phyloP scores from a whole-genome alignment of 176 grass and related monocot species.

The Aegilops umbellulata region DNA sequence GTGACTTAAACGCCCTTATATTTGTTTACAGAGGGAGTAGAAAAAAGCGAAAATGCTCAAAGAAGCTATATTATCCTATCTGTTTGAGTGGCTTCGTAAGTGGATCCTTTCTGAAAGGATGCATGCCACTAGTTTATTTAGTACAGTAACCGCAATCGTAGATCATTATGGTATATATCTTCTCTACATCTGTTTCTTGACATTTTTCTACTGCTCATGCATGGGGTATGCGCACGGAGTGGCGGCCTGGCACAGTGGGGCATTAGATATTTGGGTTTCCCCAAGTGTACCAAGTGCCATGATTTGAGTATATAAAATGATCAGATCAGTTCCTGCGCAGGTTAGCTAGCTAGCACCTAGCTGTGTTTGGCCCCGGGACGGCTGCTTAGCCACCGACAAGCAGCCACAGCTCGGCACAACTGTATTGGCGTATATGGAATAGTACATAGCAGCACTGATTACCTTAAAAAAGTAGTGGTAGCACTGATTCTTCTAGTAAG shows the following conservation, averaged over 20 bases:
- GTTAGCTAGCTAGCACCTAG: slow-evolving; percentile 18
- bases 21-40: too few relatives aligned
- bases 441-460: too few relatives aligned
- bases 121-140: too few relatives aligned
- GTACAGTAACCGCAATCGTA: neutral
- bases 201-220: neutral
- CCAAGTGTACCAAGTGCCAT: neutral
- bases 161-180: neutral
- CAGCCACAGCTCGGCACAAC: neutral
- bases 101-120: too few relatives aligned
- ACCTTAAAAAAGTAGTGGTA: too few relatives aligned
- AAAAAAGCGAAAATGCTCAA: too few relatives aligned
- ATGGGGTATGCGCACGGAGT: neutral
- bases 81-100: too few relatives aligned
- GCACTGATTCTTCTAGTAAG: slow-evolving; percentile 1
- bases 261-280: slow-evolving; percentile 3
- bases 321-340: neutral
- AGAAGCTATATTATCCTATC: too few relatives aligned
- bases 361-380: slow-evolving; percentile 17
- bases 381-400: slow-evolving; percentile 18
- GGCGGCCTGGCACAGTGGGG: slow-evolving; percentile 7
- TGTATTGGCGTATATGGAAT: neutral
- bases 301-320: neutral
- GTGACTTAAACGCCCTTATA: too few relatives aligned
- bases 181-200: neutral